A percentile compares a stretch with the other conserved stretches of the same genome.
phyloP scores from a whole-genome alignment of 306 rosid species.

The Fragaria ananassa region DNA sequence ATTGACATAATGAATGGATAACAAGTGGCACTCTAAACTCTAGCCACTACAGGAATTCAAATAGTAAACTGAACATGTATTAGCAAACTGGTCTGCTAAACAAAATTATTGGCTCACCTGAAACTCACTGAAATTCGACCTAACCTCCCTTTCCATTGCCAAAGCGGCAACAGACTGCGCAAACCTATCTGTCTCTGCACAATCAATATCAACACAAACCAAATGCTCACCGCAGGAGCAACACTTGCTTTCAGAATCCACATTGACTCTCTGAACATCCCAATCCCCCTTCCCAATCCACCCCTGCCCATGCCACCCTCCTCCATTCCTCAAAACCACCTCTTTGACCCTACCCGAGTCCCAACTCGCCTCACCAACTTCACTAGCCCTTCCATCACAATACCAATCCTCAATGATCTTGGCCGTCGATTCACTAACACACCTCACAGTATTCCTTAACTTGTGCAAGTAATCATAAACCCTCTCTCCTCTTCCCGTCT shows the following conservation, averaged over 20 bases:
- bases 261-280: constrained; percentile 42
- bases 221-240: constrained; percentile 54
- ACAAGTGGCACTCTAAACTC: not conserved
- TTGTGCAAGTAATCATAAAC: constrained; percentile 80
- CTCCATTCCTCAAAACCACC: constrained; percentile 57
- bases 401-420: constrained; percentile 72
- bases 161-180: constrained; percentile 58
- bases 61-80: not conserved
- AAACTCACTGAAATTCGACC: constrained; percentile 64
- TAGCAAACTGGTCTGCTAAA: not conserved
- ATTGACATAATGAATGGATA: not conserved
- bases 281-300: constrained; percentile 88
- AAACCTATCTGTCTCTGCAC: constrained; percentile 61
- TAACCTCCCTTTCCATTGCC: constrained; percentile 75
- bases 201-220: constrained; percentile 74
- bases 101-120: constrained; percentile 46
- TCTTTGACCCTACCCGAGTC: constrained; percentile 41
- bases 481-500: constrained; percentile 46
- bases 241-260: constrained; percentile 48
- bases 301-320: constrained; percentile 95
- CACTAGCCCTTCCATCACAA: constrained; percentile 40
- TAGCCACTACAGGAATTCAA: not conserved
- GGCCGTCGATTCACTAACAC: constrained; percentile 53
- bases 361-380: constrained; percentile 41
- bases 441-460: constrained; percentile 55